Percentiles rank a stretch among this genome's conserved stretches.
Conservation (phyloP, 306 rosid genomes). For the Sophora flavescens region DNA sequence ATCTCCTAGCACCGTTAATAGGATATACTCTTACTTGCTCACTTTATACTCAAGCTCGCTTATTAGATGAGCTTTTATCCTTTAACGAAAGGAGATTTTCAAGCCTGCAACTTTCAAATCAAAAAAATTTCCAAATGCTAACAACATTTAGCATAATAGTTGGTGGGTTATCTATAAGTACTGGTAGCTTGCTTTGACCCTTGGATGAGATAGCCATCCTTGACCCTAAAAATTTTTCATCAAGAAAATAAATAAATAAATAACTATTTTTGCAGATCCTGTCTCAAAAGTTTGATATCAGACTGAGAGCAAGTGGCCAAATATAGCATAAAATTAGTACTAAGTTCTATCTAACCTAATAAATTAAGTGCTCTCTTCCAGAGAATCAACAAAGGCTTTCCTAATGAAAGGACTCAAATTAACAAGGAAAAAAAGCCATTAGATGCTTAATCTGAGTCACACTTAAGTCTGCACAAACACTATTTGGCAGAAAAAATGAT, state of each 20-base stretch:
- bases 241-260: too few relatives aligned
- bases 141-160: too few relatives aligned
- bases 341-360: neutral
- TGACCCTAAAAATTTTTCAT: too few relatives aligned
- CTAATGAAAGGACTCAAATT: neutral
- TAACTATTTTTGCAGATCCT: neutral
- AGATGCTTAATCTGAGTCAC: neutral
- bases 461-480: neutral
- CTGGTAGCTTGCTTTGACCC: too few relatives aligned
- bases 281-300: slow-evolving; percentile 9
- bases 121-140: neutral
- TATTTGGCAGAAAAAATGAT: neutral
- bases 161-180: too few relatives aligned
- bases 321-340: neutral
- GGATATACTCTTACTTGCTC: too few relatives aligned
- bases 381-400: neutral
- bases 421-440: too few relatives aligned
- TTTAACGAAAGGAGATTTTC: neutral
- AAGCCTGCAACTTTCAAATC: neutral
- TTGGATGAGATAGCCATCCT: too few relatives aligned
- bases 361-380: neutral
- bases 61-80: too few relatives aligned
- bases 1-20: too few relatives aligned
- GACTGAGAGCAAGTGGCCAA: neutral
- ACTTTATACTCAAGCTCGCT: too few relatives aligned